A percentile compares a stretch with the other conserved stretches of the same genome.
Evolutionary conservation across 1,284 basidiomycete species (phyloP).

Genomic region (Cutaneotrichosporon cutaneum): DNA sequence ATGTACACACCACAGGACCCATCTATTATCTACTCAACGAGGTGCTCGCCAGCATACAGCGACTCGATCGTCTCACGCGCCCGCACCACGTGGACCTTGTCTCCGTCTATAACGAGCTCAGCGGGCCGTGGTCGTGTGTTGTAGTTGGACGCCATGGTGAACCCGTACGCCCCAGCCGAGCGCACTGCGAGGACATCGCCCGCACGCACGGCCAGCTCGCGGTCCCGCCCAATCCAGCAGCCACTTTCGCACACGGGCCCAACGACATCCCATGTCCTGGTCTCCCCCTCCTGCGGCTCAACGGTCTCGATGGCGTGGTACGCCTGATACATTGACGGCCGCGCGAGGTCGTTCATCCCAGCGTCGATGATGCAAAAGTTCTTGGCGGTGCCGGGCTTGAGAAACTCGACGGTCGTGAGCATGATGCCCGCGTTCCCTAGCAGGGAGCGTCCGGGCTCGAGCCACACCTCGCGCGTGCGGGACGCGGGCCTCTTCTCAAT

Average conservation of each 20-base stretch:
- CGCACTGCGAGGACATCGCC: constrained; percentile 15
- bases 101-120: constrained; percentile 16
- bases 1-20: too few relatives aligned
- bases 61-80: constrained; percentile 16
- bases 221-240: constrained; percentile 14
- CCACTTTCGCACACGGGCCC: constrained; percentile 20
- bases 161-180: constrained; percentile 14
- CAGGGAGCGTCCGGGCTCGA: constrained; percentile 16
- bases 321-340: constrained; percentile 14
- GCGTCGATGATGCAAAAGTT: constrained; percentile 21
- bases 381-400: constrained; percentile 13
- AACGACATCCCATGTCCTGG: constrained; percentile 10
- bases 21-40: neutral
- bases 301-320: constrained; percentile 14
- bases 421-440: constrained; percentile 16
- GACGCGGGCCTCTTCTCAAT: neutral
- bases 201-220: neutral
- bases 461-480: constrained; percentile 13
- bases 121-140: constrained; percentile 18
- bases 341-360: constrained; percentile 19
- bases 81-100: constrained; percentile 11
- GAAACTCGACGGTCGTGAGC: constrained; percentile 13
- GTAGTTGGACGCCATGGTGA: constrained; percentile 18
- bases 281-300: neutral
- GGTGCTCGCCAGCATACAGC: constrained; percentile 5